Percentiles rank a stretch among this genome's conserved stretches.
phyloP scores from a whole-genome alignment of 306 rosid genomes.

The Pyrus pyrifolia region DNA sequence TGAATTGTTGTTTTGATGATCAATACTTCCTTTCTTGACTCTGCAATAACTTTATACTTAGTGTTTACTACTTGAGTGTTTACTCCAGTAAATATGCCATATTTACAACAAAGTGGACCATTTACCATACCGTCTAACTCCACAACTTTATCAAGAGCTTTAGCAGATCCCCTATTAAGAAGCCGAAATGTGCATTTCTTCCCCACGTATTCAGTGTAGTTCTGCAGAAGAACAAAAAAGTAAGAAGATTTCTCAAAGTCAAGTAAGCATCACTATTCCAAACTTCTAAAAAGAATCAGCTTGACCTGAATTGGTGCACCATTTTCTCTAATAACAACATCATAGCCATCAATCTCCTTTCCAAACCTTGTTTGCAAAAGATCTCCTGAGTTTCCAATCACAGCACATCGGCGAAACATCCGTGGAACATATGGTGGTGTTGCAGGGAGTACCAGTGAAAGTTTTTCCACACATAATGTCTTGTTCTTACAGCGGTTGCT shows the following conservation, averaged over 20 bases:
- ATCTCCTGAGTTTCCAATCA: constrained; percentile 95
- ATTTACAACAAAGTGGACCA: constrained; percentile 2
- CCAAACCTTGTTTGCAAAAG: constrained; percentile 90
- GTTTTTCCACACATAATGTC: constrained; percentile 76
- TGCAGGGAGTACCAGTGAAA: constrained; percentile 87
- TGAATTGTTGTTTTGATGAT: constrained; percentile 89
- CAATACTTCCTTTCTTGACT: constrained; percentile 81
- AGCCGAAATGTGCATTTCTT: constrained; percentile 87
- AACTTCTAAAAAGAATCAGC: constrained; percentile 9
- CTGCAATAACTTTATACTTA: constrained; percentile 43
- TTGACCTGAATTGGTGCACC: constrained; percentile 87
- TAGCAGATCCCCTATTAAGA: constrained; percentile 94
- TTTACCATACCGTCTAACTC: constrained; percentile 75
- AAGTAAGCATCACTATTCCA: constrained; percentile 1
- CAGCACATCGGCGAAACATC: constrained; percentile 93
- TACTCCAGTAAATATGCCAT: constrained; percentile 11
- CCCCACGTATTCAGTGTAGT: constrained; percentile 78
- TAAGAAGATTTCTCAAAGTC: constrained; percentile 13
- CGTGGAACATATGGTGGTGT: constrained; percentile 77
- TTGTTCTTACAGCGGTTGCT: constrained; percentile 77
- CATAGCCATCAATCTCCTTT: constrained; percentile 75
- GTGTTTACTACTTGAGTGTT: constrained; percentile 21
- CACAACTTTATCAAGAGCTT: constrained; percentile 90
- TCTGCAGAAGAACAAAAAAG: constrained; percentile 39
- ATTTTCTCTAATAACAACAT: constrained; percentile 89